Base-by-base conservation (phyloP, 345 rosid genomes). In the Physaria fendleri region DNA sequence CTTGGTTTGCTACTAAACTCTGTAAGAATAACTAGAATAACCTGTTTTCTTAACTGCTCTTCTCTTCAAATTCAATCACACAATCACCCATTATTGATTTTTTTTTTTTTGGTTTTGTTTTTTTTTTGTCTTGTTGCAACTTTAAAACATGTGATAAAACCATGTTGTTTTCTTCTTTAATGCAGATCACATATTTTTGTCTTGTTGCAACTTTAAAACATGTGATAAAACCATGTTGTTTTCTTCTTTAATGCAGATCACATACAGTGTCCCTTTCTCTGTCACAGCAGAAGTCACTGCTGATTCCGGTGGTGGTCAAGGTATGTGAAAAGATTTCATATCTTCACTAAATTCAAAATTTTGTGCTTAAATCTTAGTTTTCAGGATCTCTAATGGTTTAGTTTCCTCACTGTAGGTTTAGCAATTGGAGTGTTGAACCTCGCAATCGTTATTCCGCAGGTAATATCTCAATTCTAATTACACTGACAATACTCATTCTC, bases 1-100 rank as follows among this genome's bases (percentile, higher is more conserved):
- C 82, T 93, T 76, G 99, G 99, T 77, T 83, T 93, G 85, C 92
- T 93, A 75, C 85, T 93, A 80, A 93, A 89, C 78, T 89, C 97
- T 27, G 99, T 93, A 89, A 93, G 99, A 77, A 78, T 66, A 76
- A 2, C 54, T 37, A 53, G 15, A 21, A 21, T 7, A 38, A 32
- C 6, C 15, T 47, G 35, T 7, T 22, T 37, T 32, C 4, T 12
- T 0, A 64, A 21, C 28, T 49, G 32, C 24, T 30, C 34, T 21
- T 29, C 27, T 38, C 17, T 14, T 37, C 18, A 38, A 35, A 14
- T 14, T 61, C 34, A 61, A 2, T 53, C 17, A 52, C 51, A n/a
- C n/a, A n/a, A n/a, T 38, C 1, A 6, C 48, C 1, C 3, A 9
- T 71, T 40, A 38, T 22, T 58, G 18, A 51, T 54, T 62, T 53